Evolutionary conservation across 257 asterid species (phyloP).

Genomic region (Solanum chmielewskii): DNA sequence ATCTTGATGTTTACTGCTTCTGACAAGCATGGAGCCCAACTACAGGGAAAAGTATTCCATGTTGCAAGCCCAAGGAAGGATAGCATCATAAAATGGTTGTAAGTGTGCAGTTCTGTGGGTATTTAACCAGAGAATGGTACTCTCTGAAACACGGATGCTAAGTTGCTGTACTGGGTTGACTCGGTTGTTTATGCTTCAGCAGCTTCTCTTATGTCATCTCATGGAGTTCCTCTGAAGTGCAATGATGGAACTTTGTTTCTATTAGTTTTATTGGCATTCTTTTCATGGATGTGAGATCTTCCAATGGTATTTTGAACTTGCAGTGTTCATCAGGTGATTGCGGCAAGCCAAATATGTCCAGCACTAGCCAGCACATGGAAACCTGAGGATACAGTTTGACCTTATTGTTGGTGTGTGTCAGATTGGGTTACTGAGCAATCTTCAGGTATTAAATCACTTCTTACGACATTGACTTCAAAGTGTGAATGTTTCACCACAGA

Average conservation of each 20-base stretch:
- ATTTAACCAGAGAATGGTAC: conserved; percentile 6
- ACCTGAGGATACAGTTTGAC: background rate
- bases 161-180: background rate
- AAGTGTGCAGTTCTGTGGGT: conserved; percentile 6
- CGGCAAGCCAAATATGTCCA: background rate
- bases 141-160: conserved; percentile 1
- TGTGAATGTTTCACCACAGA: background rate
- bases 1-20: conserved; percentile 1
- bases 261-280: background rate
- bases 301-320: background rate
- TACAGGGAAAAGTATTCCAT: background rate
- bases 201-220: conserved; percentile 1
- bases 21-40: background rate
- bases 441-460: background rate
- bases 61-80: background rate
- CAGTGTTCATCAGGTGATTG: background rate
- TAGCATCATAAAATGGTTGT: background rate
- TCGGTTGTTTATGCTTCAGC: conserved; percentile 2
- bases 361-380: background rate
- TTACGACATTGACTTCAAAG: background rate
- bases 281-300: background rate
- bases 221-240: background rate
- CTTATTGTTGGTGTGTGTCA: background rate
- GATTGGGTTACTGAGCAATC: background rate
- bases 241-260: background rate